phyloP scores from a whole-genome alignment of 1,284 basidiomycete species.

The Apiotrichum siamense region DNA sequence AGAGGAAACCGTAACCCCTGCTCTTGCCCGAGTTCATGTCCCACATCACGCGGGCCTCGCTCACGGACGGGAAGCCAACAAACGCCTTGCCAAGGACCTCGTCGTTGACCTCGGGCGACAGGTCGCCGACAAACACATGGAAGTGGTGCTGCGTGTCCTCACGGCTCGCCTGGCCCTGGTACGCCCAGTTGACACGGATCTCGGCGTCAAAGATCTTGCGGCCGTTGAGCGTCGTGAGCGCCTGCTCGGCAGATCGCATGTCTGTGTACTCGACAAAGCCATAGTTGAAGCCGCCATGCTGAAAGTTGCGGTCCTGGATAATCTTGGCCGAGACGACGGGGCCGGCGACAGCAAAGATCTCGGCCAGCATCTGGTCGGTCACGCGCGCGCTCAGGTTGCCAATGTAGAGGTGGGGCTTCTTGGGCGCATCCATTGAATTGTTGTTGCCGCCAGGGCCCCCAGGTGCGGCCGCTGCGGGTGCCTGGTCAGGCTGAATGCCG shows the following conservation, averaged over 20 bases:
- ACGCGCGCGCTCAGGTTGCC: conserved; percentile 92
- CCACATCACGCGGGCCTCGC: conserved; percentile 99
- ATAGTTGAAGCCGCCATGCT: conserved; percentile 95
- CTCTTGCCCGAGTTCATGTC: conserved; percentile 99
- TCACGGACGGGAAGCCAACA: conserved; percentile 85
- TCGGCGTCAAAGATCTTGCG: conserved; percentile 97
- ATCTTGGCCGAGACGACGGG: conserved; percentile 97
- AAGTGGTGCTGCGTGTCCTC: conserved; percentile 93
- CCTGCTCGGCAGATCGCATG: conserved; percentile 94
- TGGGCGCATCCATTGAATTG: conserved; percentile 35
- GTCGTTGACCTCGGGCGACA: conserved; percentile 96
- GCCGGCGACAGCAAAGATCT: conserved; percentile 93
- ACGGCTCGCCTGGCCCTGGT: conserved; percentile 75
- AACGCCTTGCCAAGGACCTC: conserved; percentile 95
- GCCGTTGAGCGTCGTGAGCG: conserved; percentile 91
- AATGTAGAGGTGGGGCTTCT: conserved; percentile 84
- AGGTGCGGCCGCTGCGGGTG: background rate
- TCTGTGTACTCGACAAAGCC: conserved; percentile 97
- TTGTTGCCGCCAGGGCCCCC: background rate
- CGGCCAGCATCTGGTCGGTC: conserved; percentile 66
- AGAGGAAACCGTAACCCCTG: conserved; percentile 55
- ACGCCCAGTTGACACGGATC: conserved; percentile 96
- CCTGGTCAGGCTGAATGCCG: too few relatives aligned
- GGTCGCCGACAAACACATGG: conserved; percentile 97
- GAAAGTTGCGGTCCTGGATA: conserved; percentile 95